These are phyloP conservation scores for Mikania micrantha DNA, from an alignment of 129 eudicot genomes.

Conservation along the genomic window DNA sequence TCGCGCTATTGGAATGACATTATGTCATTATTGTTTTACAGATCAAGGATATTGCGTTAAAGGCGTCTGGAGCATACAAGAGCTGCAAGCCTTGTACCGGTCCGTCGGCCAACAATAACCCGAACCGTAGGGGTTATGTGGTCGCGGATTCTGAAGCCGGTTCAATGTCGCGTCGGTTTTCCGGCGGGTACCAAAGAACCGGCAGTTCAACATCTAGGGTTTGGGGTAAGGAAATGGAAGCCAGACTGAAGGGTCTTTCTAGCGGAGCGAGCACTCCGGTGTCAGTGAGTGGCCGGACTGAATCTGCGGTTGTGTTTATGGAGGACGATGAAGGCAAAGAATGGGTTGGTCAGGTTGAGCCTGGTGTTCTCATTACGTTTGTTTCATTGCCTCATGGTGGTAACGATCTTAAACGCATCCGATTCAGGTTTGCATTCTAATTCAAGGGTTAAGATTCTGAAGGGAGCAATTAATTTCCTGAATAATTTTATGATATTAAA, in stretches of 20 bases:
- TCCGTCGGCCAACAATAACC: constrained; percentile 24
- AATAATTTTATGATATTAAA: not conserved
- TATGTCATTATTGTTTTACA: constrained; percentile 1
- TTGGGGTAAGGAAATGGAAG: no score
- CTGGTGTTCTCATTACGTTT: constrained; percentile 82
- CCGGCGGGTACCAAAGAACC: constrained; percentile 26
- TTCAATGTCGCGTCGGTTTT: constrained; percentile 17
- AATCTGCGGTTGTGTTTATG: no score
- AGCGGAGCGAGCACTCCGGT: no score
- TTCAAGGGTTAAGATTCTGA: not conserved
- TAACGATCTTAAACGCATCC: constrained; percentile 77
- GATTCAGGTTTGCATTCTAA: constrained; percentile 56
- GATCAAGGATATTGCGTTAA: constrained; percentile 87
- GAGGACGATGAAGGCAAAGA: no score
- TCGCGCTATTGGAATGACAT: not conserved
- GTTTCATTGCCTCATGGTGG: constrained; percentile 63
- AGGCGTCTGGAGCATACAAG: constrained; percentile 74
- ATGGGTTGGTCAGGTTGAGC: constrained; percentile 67
- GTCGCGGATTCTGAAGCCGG: constrained; percentile 30
- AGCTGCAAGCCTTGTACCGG: constrained; percentile 72
- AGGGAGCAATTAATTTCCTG: not conserved
- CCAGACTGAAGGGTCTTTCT: no score
- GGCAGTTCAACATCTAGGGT: not conserved
- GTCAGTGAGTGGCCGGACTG: no score
- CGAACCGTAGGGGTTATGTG: constrained; percentile 17